Conservation (phyloP, 176 grass and related monocot genomes). For the Oryza officinalis region DNA sequence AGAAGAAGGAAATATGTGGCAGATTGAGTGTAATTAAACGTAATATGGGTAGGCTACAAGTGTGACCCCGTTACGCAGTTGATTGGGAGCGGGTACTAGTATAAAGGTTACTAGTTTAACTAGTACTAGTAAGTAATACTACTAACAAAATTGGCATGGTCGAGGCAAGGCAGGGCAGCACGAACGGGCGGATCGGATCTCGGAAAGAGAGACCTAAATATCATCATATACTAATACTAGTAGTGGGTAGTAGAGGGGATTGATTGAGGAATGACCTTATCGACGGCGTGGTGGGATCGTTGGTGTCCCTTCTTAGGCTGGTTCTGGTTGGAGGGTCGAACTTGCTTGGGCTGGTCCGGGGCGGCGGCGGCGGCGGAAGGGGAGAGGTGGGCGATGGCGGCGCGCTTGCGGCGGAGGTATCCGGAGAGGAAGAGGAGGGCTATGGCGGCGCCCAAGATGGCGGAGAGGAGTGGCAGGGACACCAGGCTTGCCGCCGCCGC, state of each 20-base stretch:
- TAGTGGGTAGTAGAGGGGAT: too few species aligned
- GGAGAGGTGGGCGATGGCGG: constrained; percentile 61
- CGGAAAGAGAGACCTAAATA: background rate
- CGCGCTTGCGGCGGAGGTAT: constrained; percentile 89
- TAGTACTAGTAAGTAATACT: too few species aligned
- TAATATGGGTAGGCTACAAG: too few species aligned
- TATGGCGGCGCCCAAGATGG: constrained; percentile 63
- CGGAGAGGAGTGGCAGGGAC: constrained; percentile 66
- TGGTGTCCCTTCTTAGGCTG: constrained; percentile 50
- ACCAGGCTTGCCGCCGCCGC: background rate
- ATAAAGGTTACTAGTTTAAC: too few species aligned
- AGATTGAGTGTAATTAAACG: too few species aligned
- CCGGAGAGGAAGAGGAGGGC: constrained; percentile 75
- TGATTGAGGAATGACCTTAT: constrained; percentile 54
- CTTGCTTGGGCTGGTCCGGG: constrained; percentile 38
- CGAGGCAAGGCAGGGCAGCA: too few species aligned
- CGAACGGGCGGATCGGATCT: background rate
- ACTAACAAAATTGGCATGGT: too few species aligned
- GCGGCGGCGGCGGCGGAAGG: constrained; percentile 38
- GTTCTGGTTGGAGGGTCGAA: constrained; percentile 27
- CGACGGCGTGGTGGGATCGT: constrained; percentile 55
- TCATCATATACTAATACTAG: too few species aligned
- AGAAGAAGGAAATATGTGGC: too few species aligned
- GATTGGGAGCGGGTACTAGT: too few species aligned
- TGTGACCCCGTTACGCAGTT: too few species aligned